These are phyloP conservation scores for Detonula confervacea DNA, from an alignment of 352 stramenopile genomes.

Conservation along the genomic window DNA sequence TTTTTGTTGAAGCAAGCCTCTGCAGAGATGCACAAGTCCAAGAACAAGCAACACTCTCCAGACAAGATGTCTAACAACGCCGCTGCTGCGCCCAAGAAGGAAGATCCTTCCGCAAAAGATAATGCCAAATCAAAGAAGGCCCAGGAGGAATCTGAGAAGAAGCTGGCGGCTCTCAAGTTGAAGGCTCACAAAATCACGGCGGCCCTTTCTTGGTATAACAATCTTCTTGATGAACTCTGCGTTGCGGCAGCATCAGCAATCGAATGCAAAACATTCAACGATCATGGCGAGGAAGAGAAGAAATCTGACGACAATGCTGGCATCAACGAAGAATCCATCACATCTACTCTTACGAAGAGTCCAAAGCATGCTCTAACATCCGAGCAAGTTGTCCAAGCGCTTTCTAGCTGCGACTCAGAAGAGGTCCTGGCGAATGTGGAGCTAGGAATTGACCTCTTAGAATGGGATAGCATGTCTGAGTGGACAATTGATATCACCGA, in stretches of 20 bases:
- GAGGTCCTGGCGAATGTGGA: slow-evolving; percentile 44
- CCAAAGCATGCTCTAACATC: slow-evolving; percentile 9
- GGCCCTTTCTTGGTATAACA: slow-evolving; percentile 38
- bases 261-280: background rate
- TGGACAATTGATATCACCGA: slow-evolving; percentile 64
- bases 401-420: slow-evolving; percentile 44
- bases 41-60: slow-evolving; percentile 13
- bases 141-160: slow-evolving; percentile 20
- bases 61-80: background rate
- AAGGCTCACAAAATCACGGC: slow-evolving; percentile 29
- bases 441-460: slow-evolving; percentile 43
- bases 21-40: slow-evolving; percentile 8
- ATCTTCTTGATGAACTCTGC: slow-evolving; percentile 19
- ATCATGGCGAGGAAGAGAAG: background rate
- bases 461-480: slow-evolving; percentile 47
- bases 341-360: slow-evolving; percentile 4
- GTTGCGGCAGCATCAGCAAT: background rate
- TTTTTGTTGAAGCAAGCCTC: slow-evolving; percentile 30
- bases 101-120: background rate
- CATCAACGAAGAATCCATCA: slow-evolving; percentile 1
- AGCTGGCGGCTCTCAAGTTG: slow-evolving; percentile 3
- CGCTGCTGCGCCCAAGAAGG: background rate
- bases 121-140: slow-evolving; percentile 16
- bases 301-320: background rate
- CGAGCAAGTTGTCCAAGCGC: slow-evolving; percentile 25